Conservation (phyloP, 352 stramenopile genomes). For the Pythium aphanidermatum region DNA sequence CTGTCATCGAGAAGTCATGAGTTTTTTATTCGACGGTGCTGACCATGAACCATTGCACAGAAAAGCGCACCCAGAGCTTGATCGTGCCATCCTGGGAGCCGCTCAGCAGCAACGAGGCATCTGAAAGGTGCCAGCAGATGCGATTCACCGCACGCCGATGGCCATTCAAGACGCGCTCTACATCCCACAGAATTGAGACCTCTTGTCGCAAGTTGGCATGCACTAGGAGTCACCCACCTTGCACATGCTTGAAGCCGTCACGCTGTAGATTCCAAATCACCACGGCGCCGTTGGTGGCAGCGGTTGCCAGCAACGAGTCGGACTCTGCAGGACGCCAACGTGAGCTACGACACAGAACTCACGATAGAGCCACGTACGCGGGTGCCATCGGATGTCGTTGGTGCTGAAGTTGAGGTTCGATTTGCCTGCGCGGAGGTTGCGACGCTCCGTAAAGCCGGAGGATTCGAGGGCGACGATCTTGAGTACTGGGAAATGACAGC, state of each 20-base stretch:
- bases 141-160: constrained; percentile 83
- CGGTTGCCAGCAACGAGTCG: constrained; percentile 78
- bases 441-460: constrained; percentile 73
- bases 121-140: constrained; percentile 83
- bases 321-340: constrained; percentile 40
- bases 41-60: too few relatives aligned
- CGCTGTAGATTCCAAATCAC: constrained; percentile 86
- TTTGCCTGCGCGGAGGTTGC: constrained; percentile 80
- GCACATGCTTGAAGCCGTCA: constrained; percentile 84
- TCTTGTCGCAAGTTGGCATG: background rate
- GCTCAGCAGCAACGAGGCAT: constrained; percentile 78
- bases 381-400: constrained; percentile 88
- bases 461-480: constrained; percentile 80
- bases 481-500: constrained; percentile 37
- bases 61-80: constrained; percentile 70
- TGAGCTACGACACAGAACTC: background rate
- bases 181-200: background rate
- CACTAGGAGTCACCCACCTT: constrained; percentile 32
- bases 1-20: too few relatives aligned
- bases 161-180: constrained; percentile 74
- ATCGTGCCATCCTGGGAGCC: constrained; percentile 84
- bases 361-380: constrained; percentile 35
- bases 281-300: constrained; percentile 76
- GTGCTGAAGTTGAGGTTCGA: constrained; percentile 85
- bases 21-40: too few relatives aligned